Evolutionary conservation across 2,329 filamentous ascomycete genomes (phyloP).

Genomic region (Leptosphaerulina australis): DNA sequence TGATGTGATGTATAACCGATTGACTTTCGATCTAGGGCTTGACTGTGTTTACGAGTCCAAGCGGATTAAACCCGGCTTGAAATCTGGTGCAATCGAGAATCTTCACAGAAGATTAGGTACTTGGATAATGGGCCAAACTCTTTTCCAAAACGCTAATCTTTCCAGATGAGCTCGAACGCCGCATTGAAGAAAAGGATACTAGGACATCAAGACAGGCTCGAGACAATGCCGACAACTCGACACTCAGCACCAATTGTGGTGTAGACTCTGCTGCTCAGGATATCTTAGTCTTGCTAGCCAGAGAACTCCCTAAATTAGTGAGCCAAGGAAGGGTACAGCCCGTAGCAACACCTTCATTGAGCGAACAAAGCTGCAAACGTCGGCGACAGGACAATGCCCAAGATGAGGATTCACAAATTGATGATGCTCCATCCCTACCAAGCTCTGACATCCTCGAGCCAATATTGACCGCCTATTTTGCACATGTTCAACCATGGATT

Average conservation of each 20-base stretch:
- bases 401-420: background rate
- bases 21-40: slow-evolving; percentile 10
- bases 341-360: slow-evolving; percentile 1
- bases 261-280: slow-evolving; percentile 11
- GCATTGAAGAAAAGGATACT: slow-evolving; percentile 6
- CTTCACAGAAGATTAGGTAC: slow-evolving; percentile 25
- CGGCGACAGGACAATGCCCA: slow-evolving; percentile 11
- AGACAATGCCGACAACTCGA: background rate
- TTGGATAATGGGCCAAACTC: background rate
- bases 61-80: slow-evolving; percentile 24
- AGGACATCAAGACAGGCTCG: background rate
- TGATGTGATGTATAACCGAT: background rate
- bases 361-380: slow-evolving; percentile 15
- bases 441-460: slow-evolving; percentile 4
- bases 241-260: background rate
- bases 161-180: slow-evolving; percentile 22
- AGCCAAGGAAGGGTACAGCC: background rate
- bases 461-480: slow-evolving; percentile 21
- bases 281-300: slow-evolving; percentile 20
- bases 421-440: slow-evolving; percentile 3
- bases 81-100: slow-evolving; percentile 28
- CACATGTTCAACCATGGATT: slow-evolving; percentile 25
- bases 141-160: background rate
- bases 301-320: slow-evolving; percentile 25
- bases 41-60: slow-evolving; percentile 27